Base-by-base conservation (phyloP, 2,329 filamentous ascomycete species). In the Aspergillus ustus region DNA sequence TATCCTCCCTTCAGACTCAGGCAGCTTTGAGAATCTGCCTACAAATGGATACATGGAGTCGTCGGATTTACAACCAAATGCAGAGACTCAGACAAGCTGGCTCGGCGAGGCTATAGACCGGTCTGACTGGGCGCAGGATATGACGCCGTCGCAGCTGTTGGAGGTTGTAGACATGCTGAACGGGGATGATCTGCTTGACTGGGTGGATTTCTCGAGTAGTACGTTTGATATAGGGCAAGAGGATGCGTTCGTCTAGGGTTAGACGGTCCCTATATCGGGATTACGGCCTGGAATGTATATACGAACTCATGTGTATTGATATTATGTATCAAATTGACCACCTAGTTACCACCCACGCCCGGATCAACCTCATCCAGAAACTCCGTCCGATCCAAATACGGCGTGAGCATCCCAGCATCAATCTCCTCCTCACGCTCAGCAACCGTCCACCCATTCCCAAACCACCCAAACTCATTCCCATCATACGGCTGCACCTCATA, bases 401-500 rank as follows among this genome's bases (percentile, higher is more conserved):
- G 48, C 15, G 45, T 59, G 9, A 59, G 13, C 5, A 49, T 40
- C 40, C n/a, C 49, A n/a, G 17, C 29, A 52, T 59, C 56, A 28
- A 59, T 5, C 48, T 50, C 17, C 25, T 22, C 31, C 15, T 19
- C 13, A 28, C 29, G 25, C 46, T 59, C 56, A 45, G 44, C 29
- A 17, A 59, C 25, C 7, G 49, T 44, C 57, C 57, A 59, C 4
- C 57, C 57, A 48, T 59, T 59, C 25, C 49, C 49, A 46, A 52
- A 59, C 48, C 57, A 59, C 1, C 48, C 57, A 46, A 53, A 52
- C 17, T 45, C 49, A 52, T 59, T 59, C 13, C 57, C 51, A 29
- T 60, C 57, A 29, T 60, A 60, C 8, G 40, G 50, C 8, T 46
- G 9, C 7, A 25, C 4, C 20, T 55, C 51, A 22, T 28, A 60